A percentile compares a stretch with the other conserved stretches of the same genome.
Evolutionary conservation across 768 basidiomycete species (phyloP).

Genomic region (Phaffia australis): DNA sequence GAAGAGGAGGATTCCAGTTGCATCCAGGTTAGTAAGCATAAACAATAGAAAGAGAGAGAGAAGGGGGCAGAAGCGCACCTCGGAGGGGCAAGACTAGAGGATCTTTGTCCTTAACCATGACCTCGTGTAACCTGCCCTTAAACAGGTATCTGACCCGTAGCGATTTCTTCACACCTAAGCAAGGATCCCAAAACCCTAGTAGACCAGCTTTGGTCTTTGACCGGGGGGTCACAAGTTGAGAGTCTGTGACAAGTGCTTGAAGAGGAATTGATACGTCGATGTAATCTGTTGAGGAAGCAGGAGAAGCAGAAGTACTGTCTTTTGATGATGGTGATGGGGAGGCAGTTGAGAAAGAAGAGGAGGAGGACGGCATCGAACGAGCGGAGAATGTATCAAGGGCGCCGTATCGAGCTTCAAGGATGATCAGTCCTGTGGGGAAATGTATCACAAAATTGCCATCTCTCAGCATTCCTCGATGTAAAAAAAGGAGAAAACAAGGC

Average conservation of each 20-base stretch:
- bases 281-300: slow-evolving; percentile 25
- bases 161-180: slow-evolving; percentile 55
- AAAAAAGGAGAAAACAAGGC: not conserved
- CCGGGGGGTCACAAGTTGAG: slow-evolving; percentile 66
- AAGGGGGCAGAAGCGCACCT: too few relatives aligned
- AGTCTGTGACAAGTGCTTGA: slow-evolving; percentile 67
- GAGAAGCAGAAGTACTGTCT: too few relatives aligned
- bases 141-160: too few relatives aligned
- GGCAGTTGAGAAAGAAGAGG: not conserved
- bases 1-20: too few relatives aligned
- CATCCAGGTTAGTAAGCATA: too few relatives aligned
- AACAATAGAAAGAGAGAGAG: too few relatives aligned
- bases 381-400: slow-evolving; percentile 39
- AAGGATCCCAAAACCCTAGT: slow-evolving; percentile 81
- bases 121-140: too few relatives aligned
- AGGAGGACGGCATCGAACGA: slow-evolving; percentile 27
- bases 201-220: slow-evolving; percentile 66
- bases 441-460: not conserved
- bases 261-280: slow-evolving; percentile 71
- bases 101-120: too few relatives aligned
- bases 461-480: not conserved
- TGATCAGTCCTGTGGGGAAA: slow-evolving; percentile 52
- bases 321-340: too few relatives aligned
- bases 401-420: slow-evolving; percentile 65
- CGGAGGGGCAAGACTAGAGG: too few relatives aligned